These are phyloP conservation scores for Trichoderma reesei DNA, from an alignment of 495 filamentous ascomycete genomes.

Conservation along the genomic window DNA sequence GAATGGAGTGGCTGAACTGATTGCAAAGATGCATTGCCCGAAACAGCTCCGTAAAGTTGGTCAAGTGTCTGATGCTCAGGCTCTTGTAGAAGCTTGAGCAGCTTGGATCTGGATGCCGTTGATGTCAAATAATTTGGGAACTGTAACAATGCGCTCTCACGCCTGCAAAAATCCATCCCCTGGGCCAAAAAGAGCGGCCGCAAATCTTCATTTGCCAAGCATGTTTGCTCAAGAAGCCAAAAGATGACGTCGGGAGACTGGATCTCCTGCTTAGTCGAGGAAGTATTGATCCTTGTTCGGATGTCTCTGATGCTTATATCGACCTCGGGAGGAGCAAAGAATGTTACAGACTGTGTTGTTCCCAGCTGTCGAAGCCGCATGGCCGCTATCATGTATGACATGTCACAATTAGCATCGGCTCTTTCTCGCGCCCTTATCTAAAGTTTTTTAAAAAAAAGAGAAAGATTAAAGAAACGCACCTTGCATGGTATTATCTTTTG, in stretches of 20 bases:
- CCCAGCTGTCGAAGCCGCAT: constrained; percentile 58
- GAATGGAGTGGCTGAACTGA: too few relatives aligned
- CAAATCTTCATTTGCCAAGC: constrained; percentile 20
- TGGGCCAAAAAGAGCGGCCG: constrained; percentile 46
- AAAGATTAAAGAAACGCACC: constrained; percentile 43
- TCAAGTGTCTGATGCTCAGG: too few relatives aligned
- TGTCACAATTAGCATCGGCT: constrained; percentile 4
- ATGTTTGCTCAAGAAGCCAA: constrained; percentile 38
- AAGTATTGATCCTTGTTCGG: constrained; percentile 34
- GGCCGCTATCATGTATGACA: constrained; percentile 38
- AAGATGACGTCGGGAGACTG: constrained; percentile 25
- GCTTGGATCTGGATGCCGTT: constrained; percentile 8
- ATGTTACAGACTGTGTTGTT: constrained; percentile 51
- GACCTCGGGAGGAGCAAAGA: constrained; percentile 48
- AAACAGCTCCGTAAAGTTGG: too few relatives aligned
- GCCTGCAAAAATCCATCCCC: constrained; percentile 48
- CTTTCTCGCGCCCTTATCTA: constrained; percentile 45
- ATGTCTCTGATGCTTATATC: constrained; percentile 23
- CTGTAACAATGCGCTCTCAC: constrained; percentile 23
- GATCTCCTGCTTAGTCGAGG: constrained; percentile 34
- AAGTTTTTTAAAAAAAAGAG: too few relatives aligned
- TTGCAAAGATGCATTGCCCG: too few relatives aligned
- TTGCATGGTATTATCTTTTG: constrained; percentile 67
- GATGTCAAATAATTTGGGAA: constrained; percentile 15
- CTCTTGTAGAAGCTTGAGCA: constrained; percentile 22